Evolutionary conservation across 345 rosid genomes (phyloP), one percentile per base, ranked within the genome.

Genomic region (Eutrema heterophyllum): DNA sequence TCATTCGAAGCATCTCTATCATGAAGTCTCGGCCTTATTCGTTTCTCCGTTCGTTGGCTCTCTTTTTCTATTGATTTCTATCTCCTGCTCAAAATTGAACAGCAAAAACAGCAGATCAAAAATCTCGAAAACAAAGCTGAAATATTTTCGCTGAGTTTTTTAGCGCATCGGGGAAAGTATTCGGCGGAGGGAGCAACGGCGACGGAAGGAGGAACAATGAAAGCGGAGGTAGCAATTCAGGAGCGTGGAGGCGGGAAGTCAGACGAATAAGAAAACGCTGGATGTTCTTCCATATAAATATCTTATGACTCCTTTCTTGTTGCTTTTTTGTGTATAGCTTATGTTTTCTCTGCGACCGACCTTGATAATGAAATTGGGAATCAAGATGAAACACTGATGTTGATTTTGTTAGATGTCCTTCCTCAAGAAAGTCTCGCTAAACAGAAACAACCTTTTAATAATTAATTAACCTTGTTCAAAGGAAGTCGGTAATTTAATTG

Each of bases 121-220:
- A n/a, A n/a, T n/a, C n/a, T n/a, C n/a, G n/a, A n/a, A n/a, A n/a
- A n/a, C n/a, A n/a, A n/a, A n/a, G n/a, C n/a, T n/a, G n/a, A n/a
- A n/a, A 90, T 67, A 78, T 93, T 1, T 90, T 84, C 35, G 85
- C 89, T 1, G 92, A 87, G 73, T 82, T 89, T 26, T 86, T 90
- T 24, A 86, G 87, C 0, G 89, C 87, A 30, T 81, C 88, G 4
- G 86, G 68, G 4, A 73, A 67, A 1, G 32, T 27, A 0, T 67
- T 67, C 40, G 60, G 65, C 5, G 56, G 71, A 11, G 73, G 73
- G 12, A 61, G 32, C 32, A 29, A 65, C 6, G 29, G 64, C 1
- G 33, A 43, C 7, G 84, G 61, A 5, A 29, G 57, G 50, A 43
- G 38, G 1, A 29, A 50, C 16, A 41, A 35, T 18, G 78, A 21